Conservation (phyloP, 140 eudicot species). For the Cichorium intybus region DNA sequence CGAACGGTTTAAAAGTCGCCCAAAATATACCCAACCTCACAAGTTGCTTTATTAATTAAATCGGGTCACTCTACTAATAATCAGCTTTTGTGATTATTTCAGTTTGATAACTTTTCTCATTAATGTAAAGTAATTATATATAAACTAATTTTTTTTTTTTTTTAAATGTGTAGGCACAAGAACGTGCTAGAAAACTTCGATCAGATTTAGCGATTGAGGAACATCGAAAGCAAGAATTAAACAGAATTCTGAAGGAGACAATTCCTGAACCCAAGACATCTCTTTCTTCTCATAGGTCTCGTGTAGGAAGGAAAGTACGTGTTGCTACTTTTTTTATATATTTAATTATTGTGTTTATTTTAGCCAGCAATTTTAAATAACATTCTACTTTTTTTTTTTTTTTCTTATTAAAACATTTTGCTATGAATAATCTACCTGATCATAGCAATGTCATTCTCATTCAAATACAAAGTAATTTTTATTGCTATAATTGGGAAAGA, state of each 20-base stretch:
- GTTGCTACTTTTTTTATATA: neutral
- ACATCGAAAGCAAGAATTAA: slow-evolving; percentile 73
- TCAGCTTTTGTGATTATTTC: too few species aligned
- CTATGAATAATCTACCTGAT: neutral
- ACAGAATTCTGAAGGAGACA: slow-evolving; percentile 72
- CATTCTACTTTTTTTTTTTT: neutral
- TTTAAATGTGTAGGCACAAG: slow-evolving; percentile 60
- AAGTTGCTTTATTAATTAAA: too few species aligned
- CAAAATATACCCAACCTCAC: too few species aligned
- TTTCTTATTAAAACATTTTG: neutral
- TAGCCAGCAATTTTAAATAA: neutral
- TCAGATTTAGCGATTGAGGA: slow-evolving; percentile 88
- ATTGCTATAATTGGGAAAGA: too few species aligned
- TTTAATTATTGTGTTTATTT: neutral
- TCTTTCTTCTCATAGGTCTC: slow-evolving; percentile 48
- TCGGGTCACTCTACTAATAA: too few species aligned
- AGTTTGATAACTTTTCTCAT: neutral
- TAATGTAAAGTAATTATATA: neutral
- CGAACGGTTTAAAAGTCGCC: too few species aligned
- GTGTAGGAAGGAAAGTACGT: slow-evolving; percentile 69
- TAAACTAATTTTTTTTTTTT: neutral
- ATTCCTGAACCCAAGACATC: slow-evolving; percentile 72
- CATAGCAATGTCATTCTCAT: too few species aligned
- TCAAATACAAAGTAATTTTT: too few species aligned
- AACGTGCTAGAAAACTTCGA: slow-evolving; percentile 87